Conservation (phyloP, 108 stramenopile genomes). For the Phaeodactylum tricornutum region DNA sequence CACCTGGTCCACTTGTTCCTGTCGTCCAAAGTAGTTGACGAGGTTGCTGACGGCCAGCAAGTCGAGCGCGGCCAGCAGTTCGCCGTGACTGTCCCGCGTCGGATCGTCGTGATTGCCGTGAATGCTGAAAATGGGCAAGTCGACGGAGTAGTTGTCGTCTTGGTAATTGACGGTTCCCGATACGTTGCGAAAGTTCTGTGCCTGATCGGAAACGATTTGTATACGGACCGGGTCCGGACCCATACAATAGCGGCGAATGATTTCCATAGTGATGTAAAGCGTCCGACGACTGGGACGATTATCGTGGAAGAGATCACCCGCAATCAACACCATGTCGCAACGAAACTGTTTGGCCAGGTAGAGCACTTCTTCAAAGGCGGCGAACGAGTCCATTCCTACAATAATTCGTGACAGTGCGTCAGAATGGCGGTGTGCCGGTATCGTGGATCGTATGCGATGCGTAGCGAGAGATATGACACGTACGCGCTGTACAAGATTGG, state of each 20-base stretch:
- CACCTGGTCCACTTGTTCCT: slow-evolving; percentile 80
- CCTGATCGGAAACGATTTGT: slow-evolving; percentile 69
- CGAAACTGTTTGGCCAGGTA: slow-evolving; percentile 47
- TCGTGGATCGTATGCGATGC: too few species aligned
- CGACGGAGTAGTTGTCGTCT: slow-evolving; percentile 79
- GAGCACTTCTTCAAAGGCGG: slow-evolving; percentile 92
- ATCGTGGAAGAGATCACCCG: slow-evolving; percentile 97
- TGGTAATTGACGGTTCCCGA: slow-evolving; percentile 76
- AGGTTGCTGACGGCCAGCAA: slow-evolving; percentile 78
- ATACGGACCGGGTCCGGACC: slow-evolving; percentile 78
- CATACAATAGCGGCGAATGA: slow-evolving; percentile 87
- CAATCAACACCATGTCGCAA: slow-evolving; percentile 85
- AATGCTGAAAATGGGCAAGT: slow-evolving; percentile 94
- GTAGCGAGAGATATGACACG: too few species aligned
- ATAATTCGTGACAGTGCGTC: not conserved
- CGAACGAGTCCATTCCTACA: slow-evolving; percentile 80
- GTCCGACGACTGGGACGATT: slow-evolving; percentile 91
- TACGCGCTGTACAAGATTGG: too few species aligned
- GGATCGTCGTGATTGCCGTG: slow-evolving; percentile 99
- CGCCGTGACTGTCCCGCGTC: slow-evolving; percentile 43
- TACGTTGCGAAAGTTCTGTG: slow-evolving; percentile 10
- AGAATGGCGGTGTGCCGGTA: too few species aligned
- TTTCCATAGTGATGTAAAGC: slow-evolving; percentile 82
- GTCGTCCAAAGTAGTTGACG: slow-evolving; percentile 96
- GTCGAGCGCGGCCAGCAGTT: slow-evolving; percentile 37